Evolutionary conservation across 257 asterid genomes (phyloP), one percentile per base, ranked within the genome.

Genomic region (Lycium barbarum): DNA sequence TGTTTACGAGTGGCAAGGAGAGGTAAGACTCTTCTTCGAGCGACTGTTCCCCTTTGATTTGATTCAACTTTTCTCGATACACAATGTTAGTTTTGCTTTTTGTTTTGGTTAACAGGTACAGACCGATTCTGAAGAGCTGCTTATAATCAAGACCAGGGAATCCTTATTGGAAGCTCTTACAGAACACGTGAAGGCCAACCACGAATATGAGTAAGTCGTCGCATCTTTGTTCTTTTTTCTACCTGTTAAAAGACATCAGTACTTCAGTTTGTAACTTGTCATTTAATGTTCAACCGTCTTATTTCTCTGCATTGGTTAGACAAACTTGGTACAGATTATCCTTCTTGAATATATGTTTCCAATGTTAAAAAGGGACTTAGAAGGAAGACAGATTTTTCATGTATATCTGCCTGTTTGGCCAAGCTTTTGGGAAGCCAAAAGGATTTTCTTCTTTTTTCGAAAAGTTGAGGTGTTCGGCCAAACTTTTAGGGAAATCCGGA

Each of bases 1-100:
- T 22, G 88, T 94, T 74, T 96, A 94, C 68, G 96, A 93, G 92
- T 96, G 99, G 99, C 89, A 94, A 80, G 99, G 99, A 86, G 94
- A 96, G 95, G 99, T 96, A 89, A 87, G 54, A 59, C 61, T 51
- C 74, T 35, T 8, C 9, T 40, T 80, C 15, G n/a, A 40, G 22
- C n/a, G 51, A 35, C 51, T 40, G 4, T n/a, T n/a, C 45, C 35
- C 36, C 63, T 76, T 76, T 76, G 47, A 26, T 6, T 51, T 43
- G 43, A 8, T 15, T 18, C 2, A 68, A 35, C 18, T 35, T 47
- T 47, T 47, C 12, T 68, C 17, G 9, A 3, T 54, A 17, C 26
- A 14, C n/a, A 10, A 22, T 51, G 4, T 33, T 70, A 62, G 43
- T 53, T 45, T 83, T 38, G 76, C 55, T 68, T 81, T 15, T 58